Conservation (phyloP, 2,329 filamentous ascomycete genomes). For the Fusarium beomiforme region DNA sequence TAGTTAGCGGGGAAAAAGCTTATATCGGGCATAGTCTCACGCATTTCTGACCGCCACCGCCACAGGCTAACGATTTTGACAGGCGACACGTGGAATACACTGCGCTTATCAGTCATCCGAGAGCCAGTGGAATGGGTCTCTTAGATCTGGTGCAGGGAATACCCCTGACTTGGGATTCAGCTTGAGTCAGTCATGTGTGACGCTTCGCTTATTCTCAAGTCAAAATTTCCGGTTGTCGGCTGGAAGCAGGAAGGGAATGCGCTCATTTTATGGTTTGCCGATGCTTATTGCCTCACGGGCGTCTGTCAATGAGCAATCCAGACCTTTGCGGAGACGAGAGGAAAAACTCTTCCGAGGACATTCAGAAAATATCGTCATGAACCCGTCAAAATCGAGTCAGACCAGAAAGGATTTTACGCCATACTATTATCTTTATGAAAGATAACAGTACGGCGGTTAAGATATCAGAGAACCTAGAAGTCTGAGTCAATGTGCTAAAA, state of each 20-base stretch:
- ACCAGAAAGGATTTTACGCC: too few relatives aligned
- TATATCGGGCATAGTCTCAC: background rate
- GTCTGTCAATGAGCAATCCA: fast-evolving
- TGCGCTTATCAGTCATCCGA: background rate
- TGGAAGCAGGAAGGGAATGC: background rate
- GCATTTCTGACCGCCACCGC: background rate
- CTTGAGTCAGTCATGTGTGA: background rate
- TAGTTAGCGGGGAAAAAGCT: background rate
- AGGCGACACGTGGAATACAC: background rate
- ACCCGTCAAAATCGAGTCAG: too few relatives aligned
- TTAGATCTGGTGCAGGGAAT: background rate
- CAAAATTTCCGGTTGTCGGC: background rate
- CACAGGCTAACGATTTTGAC: background rate
- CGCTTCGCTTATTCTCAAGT: background rate
- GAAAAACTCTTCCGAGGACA: fast-evolving
- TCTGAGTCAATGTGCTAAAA: too few relatives aligned
- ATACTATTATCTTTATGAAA: too few relatives aligned
- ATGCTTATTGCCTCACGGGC: background rate
- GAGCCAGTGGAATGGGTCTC: too few relatives aligned
- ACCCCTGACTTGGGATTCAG: background rate
- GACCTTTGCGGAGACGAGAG: fast-evolving
- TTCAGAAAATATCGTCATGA: too few relatives aligned
- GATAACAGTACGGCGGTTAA: too few relatives aligned
- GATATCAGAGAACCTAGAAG: too few relatives aligned
- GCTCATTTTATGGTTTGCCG: background rate